Evolutionary conservation across 2,329 filamentous ascomycete genomes (phyloP).

Genomic region (Fusarium humuli): DNA sequence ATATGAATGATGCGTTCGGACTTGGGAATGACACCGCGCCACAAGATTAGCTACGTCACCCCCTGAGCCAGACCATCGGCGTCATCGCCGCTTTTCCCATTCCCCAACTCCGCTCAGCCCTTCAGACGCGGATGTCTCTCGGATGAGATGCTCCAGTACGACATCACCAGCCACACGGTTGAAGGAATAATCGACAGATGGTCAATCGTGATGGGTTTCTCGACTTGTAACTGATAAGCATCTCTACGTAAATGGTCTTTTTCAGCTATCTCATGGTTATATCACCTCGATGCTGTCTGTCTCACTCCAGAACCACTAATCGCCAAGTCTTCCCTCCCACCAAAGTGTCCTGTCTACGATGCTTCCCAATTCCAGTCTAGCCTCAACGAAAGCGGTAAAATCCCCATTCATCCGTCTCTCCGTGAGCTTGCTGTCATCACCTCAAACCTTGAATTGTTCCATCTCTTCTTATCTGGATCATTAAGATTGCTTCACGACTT

Average conservation of each 20-base stretch:
- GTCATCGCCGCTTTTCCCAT: constrained; percentile 32
- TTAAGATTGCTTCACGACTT: constrained; percentile 19
- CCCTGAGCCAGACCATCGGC: constrained; percentile 23
- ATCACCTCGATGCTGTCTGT: neutral
- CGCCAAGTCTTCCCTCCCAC: neutral
- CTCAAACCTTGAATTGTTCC: constrained; percentile 12
- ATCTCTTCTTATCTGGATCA: neutral
- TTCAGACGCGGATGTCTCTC: constrained; percentile 2
- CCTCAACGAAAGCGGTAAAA: constrained; percentile 7
- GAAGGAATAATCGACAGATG: neutral
- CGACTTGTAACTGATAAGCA: neutral
- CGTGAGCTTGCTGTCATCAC: neutral
- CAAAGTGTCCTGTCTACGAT: neutral
- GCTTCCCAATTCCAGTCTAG: constrained; percentile 27
- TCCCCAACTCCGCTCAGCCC: constrained; percentile 10
- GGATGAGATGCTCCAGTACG: constrained; percentile 15
- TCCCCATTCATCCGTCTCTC: constrained; percentile 20
- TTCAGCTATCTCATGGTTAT: neutral
- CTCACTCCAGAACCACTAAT: neutral
- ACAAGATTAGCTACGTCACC: constrained; percentile 43
- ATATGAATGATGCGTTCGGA: constrained; percentile 25
- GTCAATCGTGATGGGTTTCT: constrained; percentile 3
- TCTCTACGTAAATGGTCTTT: neutral
- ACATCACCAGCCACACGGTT: constrained; percentile 20
- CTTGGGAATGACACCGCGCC: constrained; percentile 34